Evolutionary conservation across 2,329 filamentous ascomycete species (phyloP).

Genomic region (Chrysoporthe cubensis): DNA sequence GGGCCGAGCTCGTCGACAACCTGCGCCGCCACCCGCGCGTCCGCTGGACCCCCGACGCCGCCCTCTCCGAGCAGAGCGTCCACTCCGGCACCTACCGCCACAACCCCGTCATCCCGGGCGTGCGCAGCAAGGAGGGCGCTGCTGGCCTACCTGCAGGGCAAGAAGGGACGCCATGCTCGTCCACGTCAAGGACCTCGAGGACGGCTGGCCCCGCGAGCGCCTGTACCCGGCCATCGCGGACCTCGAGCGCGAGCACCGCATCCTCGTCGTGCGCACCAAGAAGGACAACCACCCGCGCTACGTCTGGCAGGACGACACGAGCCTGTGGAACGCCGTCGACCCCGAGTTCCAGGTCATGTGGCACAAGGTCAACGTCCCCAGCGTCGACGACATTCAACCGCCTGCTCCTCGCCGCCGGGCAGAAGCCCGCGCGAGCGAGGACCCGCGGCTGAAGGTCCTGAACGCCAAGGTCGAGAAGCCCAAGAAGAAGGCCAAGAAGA

Average conservation of each 20-base stretch:
- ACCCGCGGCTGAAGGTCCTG: slow-evolving; percentile 64
- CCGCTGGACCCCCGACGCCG: slow-evolving; percentile 57
- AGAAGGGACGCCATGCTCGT: slow-evolving; percentile 81
- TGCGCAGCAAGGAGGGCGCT: slow-evolving; percentile 78
- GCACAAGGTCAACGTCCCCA: slow-evolving; percentile 78
- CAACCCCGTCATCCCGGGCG: slow-evolving; percentile 77
- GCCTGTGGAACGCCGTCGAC: slow-evolving; percentile 75
- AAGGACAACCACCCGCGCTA: slow-evolving; percentile 87
- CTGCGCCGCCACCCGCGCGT: slow-evolving; percentile 68
- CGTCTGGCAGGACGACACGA: slow-evolving; percentile 88
- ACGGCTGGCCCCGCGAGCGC: slow-evolving; percentile 84
- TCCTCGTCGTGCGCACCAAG: slow-evolving; percentile 87
- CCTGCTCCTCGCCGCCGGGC: slow-evolving; percentile 75
- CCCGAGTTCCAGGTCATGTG: slow-evolving; percentile 83
- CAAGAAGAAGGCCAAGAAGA: slow-evolving; percentile 64
- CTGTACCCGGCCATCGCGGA: slow-evolving; percentile 72
- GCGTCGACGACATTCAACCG: slow-evolving; percentile 75
- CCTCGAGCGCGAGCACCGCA: slow-evolving; percentile 76
- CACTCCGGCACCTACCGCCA: slow-evolving; percentile 77
- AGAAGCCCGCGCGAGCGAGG: slow-evolving; percentile 85
- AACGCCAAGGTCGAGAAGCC: slow-evolving; percentile 71
- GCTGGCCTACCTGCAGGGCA: slow-evolving; percentile 78
- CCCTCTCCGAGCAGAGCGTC: slow-evolving; percentile 69
- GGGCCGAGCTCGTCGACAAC: slow-evolving; percentile 68
- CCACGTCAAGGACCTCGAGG: slow-evolving; percentile 87